Evolutionary conservation across 1,284 basidiomycete genomes (phyloP), one percentile per base, ranked within the genome.

Genomic region (Ceratobasidium sp.): DNA sequence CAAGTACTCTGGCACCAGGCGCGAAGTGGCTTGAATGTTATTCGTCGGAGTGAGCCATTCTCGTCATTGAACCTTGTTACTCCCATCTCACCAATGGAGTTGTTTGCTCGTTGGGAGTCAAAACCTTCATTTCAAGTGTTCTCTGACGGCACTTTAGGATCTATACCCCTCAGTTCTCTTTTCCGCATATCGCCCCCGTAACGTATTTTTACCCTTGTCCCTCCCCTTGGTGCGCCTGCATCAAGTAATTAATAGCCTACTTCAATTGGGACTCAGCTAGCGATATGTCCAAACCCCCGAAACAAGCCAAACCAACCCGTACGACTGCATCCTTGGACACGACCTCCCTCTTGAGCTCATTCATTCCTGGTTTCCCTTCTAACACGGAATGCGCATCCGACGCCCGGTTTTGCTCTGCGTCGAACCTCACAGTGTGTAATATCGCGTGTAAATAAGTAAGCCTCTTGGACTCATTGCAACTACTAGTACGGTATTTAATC

Each of bases 1-100:
- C 85, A 8, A 86, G 86, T 24, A 84, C 85, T 27, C 83, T 94
- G 22, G 90, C 88, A 24, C 91, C 93, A 11, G 87, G 90, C 73
- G 83, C 90, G n/a, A 88, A 89, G 78, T 83, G 90, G 47, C 88
- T 90, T 2, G 92, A 92, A 6, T 94, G 89, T 79, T 87, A 87
- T 76, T 82, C 94, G 1, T 89, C 88, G 19, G 84, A 91, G 84
- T 92, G 82, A 77, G 82, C 79, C 7, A 51, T 74, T 31, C 36
- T 33, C 19, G 9, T 57, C 6, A 11, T 51, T 51, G 15, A n/a
- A 36, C 29, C 6, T 41, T 41, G 36, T 41, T 11, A 41, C 11
- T 41, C 11, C 11, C 36, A 4, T 11, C 4, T 11, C 36, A 11
- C 36, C 36, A 11, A 41, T 41, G 29, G 50, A 41, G 33, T 56